Evolutionary conservation across 1,284 basidiomycete species (phyloP), one percentile per base, ranked within the genome.

Genomic region (Wolfiporia cocos): DNA sequence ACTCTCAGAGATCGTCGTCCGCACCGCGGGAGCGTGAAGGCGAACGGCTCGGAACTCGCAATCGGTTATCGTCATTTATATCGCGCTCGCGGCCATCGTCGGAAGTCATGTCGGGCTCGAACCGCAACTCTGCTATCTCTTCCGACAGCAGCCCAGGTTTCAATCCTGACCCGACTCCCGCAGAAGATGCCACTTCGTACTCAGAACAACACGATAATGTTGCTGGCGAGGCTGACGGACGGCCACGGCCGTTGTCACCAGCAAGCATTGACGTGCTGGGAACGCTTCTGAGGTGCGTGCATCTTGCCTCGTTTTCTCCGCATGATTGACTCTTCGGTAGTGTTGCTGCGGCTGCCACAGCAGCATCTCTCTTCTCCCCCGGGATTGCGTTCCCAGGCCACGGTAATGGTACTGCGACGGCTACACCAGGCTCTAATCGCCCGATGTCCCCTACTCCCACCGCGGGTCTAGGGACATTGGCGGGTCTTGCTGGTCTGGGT

Each of bases 261-360:
- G 82, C 77, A 30, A 86, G 84, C 53, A 81, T 86, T 26, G 83
- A 86, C 53, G 82, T 86, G n/a, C 64, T 86, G 21, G 84, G 83
- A 19, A 85, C 84, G n/a, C 58, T 86, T n/a, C 64, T 86, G 20
- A 86, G 83, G 82, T 83, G 52, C 35, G 70, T 57, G 28, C 32
- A 11, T n/a, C 46, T 54, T 34, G 44, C 43, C 34, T 46, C 41
- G 19, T 20, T n/a, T 20, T 26, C n/a, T 21, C 36, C 36, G 17
- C 19, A 12, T 29, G 23, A 20, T 5, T 36, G 6, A 28, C 26
- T 9, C 26, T 7, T 28, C 26, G 7, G 32, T 49, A 87, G 85
- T 50, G 83, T 87, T 33, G 85, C 83, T 6, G 84, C 84, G 18
- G 81, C 84, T n/a, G 85, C 85, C 18, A 86, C 85, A 1, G 85